Evolutionary conservation across 805 yeast species (phyloP).

Genomic region (Candida stauntonica): DNA sequence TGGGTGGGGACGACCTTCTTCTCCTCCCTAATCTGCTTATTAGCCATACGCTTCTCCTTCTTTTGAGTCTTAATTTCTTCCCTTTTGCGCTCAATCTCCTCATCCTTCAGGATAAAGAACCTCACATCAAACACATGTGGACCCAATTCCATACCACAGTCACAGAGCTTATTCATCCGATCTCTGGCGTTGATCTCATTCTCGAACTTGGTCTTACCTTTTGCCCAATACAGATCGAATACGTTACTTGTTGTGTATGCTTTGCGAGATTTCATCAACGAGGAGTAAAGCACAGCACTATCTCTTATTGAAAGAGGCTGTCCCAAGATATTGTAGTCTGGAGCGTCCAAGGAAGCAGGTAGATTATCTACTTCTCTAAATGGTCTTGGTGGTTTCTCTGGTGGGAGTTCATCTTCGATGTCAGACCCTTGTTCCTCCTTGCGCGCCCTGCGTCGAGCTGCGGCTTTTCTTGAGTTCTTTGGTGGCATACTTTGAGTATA

Average conservation of each 20-base stretch:
- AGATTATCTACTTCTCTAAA: constrained; percentile 60
- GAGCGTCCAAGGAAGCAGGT: constrained; percentile 62
- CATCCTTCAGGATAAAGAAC: constrained; percentile 82
- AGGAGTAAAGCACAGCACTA: constrained; percentile 64
- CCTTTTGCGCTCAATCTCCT: constrained; percentile 50
- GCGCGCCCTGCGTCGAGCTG: constrained; percentile 16
- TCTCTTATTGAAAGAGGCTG: constrained; percentile 69
- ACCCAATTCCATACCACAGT: constrained; percentile 66
- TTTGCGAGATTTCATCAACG: constrained; percentile 69
- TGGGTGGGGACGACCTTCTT: constrained; percentile 26
- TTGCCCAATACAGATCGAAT: constrained; percentile 79
- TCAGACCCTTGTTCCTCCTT: constrained; percentile 22
- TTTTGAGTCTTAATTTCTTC: constrained; percentile 37
- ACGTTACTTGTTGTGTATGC: constrained; percentile 61
- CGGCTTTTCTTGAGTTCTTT: constrained; percentile 13
- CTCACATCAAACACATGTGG: constrained; percentile 80
- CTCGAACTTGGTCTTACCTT: constrained; percentile 43
- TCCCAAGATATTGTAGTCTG: constrained; percentile 59
- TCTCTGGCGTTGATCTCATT: constrained; percentile 63
- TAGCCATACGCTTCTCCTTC: constrained; percentile 32
- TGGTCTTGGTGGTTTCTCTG: constrained; percentile 40
- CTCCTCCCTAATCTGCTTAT: constrained; percentile 33
- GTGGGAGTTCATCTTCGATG: constrained; percentile 25
- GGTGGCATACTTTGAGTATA: constrained; percentile 21
- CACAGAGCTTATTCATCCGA: constrained; percentile 84